These are phyloP conservation scores for Astrocystis sublimbata DNA, from an alignment of 495 filamentous ascomycete genomes.

Conservation along the genomic window DNA sequence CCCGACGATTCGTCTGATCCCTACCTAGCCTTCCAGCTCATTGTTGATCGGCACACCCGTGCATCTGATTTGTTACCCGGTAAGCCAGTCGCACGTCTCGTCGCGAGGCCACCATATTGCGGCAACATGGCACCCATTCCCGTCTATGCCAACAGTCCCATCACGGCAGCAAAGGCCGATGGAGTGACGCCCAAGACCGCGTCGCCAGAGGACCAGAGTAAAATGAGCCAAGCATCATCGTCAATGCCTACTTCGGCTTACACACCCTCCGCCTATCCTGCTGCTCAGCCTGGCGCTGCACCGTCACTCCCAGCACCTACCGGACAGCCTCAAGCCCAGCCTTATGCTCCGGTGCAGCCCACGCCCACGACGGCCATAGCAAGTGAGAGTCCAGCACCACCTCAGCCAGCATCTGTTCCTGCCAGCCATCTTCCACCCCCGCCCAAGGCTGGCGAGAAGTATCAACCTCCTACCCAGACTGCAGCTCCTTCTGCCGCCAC, in stretches of 20 bases:
- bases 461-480: conserved; percentile 35
- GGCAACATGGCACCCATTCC: conserved; percentile 56
- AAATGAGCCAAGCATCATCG: conserved; percentile 21
- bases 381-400: conserved; percentile 50
- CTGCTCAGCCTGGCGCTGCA: conserved; percentile 45
- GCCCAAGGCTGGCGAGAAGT: conserved; percentile 51
- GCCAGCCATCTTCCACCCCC: conserved; percentile 52
- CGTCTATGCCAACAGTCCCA: conserved; percentile 60
- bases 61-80: background rate
- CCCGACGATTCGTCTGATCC: background rate
- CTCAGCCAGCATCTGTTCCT: conserved; percentile 62
- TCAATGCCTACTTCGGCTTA: conserved; percentile 36
- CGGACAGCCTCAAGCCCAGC: conserved; percentile 20
- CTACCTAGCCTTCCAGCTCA: background rate
- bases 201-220: conserved; percentile 17
- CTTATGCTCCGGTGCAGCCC: conserved; percentile 30
- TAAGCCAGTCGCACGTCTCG: conserved; percentile 18
- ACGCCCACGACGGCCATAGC: conserved; percentile 32
- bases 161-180: conserved; percentile 54
- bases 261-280: conserved; percentile 36
- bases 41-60: background rate
- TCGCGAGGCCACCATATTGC: background rate
- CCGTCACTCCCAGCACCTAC: conserved; percentile 41
- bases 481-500: conserved; percentile 16
- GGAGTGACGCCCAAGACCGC: conserved; percentile 54